Evolutionary conservation across 169 alveolate genomes (phyloP), one percentile per base, ranked within the genome.

Genomic region (Eimeria tenella): DNA sequence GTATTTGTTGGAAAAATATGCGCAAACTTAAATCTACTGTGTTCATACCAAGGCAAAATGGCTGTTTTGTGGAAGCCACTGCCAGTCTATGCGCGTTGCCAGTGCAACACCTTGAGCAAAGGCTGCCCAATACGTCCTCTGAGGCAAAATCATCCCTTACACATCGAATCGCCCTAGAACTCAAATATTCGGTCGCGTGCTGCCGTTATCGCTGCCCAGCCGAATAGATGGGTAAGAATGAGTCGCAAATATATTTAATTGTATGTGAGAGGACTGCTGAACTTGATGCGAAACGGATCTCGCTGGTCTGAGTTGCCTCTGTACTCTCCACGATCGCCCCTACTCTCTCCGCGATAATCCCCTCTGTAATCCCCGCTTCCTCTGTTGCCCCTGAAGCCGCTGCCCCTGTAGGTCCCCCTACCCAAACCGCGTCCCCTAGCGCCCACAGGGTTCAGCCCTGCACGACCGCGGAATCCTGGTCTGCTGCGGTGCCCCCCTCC

Each of bases 401-500:
- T 52, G 68, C 86, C 86, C 5, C 86, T 49, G 23, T 21, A 77
- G 42, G 42, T 21, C 11, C 86, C 86, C 21, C 86, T n/a, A 10
- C 86, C 86, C 11, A 63, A 10, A 11, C 42, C 65, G 25, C 86
- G 55, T 5, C 86, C 86, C 31, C 86, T 49, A 2, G 86, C 86
- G 42, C 86, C 86, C 86, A 77, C 60, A 10, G 86, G 86, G 31
- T 77, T 77, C 62, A 77, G 23, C 7, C 86, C 86, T 5, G 86
- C 86, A 6, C 86, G 86, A 25, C 86, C 86, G 25, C 86, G 25
- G 60, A 77, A 77, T 4, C 86, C 86, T 15, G 65, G 60, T 31
- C 86, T 77, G 86, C n/a, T 77, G 86, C 86, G 86, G 86, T 77
- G 52, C 65, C 65, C 62, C 42, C 10, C 23, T 60, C 86, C 86